These are phyloP conservation scores for Hericium alpestre DNA, from an alignment of 768 basidiomycete genomes.

Conservation along the genomic window DNA sequence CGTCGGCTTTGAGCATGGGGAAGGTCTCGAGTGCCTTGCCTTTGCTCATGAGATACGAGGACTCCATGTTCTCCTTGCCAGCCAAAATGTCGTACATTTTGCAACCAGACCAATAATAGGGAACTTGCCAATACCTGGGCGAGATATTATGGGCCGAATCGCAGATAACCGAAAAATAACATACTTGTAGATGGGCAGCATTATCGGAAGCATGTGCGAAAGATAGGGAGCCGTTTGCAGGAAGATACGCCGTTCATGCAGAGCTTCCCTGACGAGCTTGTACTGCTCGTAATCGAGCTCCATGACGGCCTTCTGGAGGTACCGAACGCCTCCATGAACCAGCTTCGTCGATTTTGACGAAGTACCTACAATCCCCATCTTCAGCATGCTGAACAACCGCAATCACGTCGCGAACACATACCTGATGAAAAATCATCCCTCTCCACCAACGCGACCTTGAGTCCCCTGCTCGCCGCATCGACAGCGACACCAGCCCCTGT, in stretches of 20 bases:
- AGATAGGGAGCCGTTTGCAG: constrained; percentile 93
- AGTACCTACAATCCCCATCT: constrained; percentile 46
- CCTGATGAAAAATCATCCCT: constrained; percentile 86
- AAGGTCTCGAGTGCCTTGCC: constrained; percentile 90
- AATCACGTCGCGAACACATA: constrained; percentile 21
- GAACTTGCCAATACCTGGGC: constrained; percentile 85
- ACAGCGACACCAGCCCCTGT: constrained; percentile 95
- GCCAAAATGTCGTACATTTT: constrained; percentile 95
- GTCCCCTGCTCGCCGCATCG: constrained; percentile 84
- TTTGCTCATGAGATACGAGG: constrained; percentile 89
- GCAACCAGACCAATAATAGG: constrained; percentile 91
- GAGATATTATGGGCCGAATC: neutral
- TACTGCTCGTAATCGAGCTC: constrained; percentile 95
- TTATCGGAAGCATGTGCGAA: constrained; percentile 87
- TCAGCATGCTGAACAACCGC: neutral
- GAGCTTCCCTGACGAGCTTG: constrained; percentile 91
- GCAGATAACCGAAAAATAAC: constrained; percentile 12
- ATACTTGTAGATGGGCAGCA: constrained; percentile 92
- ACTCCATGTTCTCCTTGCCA: constrained; percentile 94
- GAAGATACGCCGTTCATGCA: constrained; percentile 89
- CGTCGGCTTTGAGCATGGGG: constrained; percentile 90
- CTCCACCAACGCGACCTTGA: constrained; percentile 90
- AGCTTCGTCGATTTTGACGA: constrained; percentile 97
- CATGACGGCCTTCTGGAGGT: constrained; percentile 92
- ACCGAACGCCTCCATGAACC: constrained; percentile 95